Evolutionary conservation across 1,284 basidiomycete species (phyloP).

Genomic region (Rhizoctonia solani): DNA sequence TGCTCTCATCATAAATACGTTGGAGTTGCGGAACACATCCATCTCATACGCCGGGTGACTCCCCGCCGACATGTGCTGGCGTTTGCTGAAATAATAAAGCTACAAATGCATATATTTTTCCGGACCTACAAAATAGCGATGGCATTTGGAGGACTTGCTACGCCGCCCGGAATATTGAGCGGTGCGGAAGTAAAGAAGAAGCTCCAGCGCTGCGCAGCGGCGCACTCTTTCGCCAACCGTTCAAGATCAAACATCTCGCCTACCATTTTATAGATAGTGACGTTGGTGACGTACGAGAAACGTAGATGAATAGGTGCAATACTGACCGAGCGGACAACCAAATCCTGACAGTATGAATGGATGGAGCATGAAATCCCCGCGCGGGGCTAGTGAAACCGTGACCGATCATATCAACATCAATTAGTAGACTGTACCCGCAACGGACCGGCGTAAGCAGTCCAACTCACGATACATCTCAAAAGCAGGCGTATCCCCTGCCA

Average conservation of each 20-base stretch:
- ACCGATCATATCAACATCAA: not conserved
- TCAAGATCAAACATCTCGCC: slow-evolving; percentile 52
- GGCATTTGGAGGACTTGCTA: slow-evolving; percentile 51
- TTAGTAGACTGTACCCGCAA: too few relatives aligned
- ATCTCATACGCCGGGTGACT: not conserved
- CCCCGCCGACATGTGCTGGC: not conserved
- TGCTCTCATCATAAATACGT: not conserved
- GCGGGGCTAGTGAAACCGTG: not conserved
- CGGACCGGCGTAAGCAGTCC: too few relatives aligned
- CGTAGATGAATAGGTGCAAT: too few relatives aligned
- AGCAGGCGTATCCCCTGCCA: slow-evolving; percentile 47
- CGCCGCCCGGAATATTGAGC: slow-evolving; percentile 48
- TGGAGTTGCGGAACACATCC: not conserved
- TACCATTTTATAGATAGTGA: slow-evolving; percentile 43
- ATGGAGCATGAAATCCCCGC: slow-evolving; percentile 12
- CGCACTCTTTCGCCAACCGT: slow-evolving; percentile 44
- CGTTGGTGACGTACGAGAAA: too few relatives aligned
- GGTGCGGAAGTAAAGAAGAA: slow-evolving; percentile 50
- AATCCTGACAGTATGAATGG: slow-evolving; percentile 42
- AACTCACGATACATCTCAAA: slow-evolving; percentile 32
- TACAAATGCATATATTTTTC: not conserved
- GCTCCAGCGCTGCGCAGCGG: slow-evolving; percentile 44
- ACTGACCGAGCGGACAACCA: slow-evolving; percentile 37
- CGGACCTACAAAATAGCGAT: slow-evolving; percentile 44
- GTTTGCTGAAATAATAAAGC: not conserved